Conservation (phyloP, 306 rosid species). For the Ceratonia siliqua region DNA sequence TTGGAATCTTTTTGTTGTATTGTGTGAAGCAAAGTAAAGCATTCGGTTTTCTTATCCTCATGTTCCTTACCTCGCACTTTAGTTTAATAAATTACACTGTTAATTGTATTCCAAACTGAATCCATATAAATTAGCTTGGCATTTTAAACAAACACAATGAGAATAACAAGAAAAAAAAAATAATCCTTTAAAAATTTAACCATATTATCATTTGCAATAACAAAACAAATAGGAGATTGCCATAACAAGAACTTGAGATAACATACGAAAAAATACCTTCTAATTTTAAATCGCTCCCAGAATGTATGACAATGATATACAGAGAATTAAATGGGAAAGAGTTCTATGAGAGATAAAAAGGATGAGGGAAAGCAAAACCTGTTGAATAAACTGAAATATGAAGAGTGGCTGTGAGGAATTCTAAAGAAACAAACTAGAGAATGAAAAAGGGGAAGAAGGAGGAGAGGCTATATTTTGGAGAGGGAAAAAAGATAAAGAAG, state of each 20-base stretch:
- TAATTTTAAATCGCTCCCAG: neutral
- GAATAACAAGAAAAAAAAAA: neutral
- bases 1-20: no score
- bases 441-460: neutral
- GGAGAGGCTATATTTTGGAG: conserved; percentile 18
- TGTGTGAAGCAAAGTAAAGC: neutral
- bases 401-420: conserved; percentile 1
- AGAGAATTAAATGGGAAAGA: neutral
- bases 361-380: conserved; percentile 39
- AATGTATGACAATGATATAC: neutral
- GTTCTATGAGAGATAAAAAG: neutral
- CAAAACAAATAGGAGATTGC: neutral
- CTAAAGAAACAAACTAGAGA: neutral
- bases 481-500: conserved; percentile 36
- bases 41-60: neutral
- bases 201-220: neutral
- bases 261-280: neutral
- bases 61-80: neutral
- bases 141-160: neutral
- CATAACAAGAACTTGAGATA: neutral
- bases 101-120: neutral
- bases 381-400: conserved; percentile 14
- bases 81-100: neutral
- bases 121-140: neutral
- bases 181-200: neutral